These are phyloP conservation scores for Leptographium lundbergii DNA, from an alignment of 2,329 filamentous ascomycete species.

Conservation along the genomic window DNA sequence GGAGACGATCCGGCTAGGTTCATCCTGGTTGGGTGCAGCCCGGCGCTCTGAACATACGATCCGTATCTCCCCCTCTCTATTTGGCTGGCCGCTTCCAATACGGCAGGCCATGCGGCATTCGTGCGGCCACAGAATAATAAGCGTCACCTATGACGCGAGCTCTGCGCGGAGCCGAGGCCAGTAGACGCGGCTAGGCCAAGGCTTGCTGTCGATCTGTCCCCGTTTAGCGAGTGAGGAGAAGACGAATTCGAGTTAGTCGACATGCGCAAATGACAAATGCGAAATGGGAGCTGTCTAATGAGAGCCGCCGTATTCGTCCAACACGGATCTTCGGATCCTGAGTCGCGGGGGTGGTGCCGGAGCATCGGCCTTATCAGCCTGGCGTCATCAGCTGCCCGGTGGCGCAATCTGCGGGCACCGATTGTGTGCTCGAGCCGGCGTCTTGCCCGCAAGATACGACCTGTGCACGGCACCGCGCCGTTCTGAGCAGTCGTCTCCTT, in stretches of 20 bases:
- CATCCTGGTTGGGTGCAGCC: neutral
- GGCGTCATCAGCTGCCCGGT: neutral
- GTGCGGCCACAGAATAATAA: neutral
- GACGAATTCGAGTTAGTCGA: neutral
- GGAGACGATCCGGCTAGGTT: neutral
- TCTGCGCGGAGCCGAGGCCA: neutral
- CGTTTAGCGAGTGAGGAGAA: neutral
- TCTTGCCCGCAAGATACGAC: neutral
- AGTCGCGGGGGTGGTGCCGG: neutral
- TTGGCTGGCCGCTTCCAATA: neutral
- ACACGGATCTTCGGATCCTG: neutral
- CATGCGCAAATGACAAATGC: neutral
- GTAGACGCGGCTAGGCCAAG: neutral
- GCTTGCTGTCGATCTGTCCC: neutral
- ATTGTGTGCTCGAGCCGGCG: conserved; percentile 1
- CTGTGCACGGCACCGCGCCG: neutral
- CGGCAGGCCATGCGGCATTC: neutral
- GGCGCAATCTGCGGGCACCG: neutral
- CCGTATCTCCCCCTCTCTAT: neutral
- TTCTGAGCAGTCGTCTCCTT: neutral
- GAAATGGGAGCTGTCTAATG: neutral
- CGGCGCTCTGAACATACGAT: neutral
- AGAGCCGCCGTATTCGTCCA: neutral
- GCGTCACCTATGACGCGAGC: neutral
- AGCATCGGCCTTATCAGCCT: neutral